Base-by-base conservation (phyloP, 768 basidiomycete genomes). In the Trametes punicea region DNA sequence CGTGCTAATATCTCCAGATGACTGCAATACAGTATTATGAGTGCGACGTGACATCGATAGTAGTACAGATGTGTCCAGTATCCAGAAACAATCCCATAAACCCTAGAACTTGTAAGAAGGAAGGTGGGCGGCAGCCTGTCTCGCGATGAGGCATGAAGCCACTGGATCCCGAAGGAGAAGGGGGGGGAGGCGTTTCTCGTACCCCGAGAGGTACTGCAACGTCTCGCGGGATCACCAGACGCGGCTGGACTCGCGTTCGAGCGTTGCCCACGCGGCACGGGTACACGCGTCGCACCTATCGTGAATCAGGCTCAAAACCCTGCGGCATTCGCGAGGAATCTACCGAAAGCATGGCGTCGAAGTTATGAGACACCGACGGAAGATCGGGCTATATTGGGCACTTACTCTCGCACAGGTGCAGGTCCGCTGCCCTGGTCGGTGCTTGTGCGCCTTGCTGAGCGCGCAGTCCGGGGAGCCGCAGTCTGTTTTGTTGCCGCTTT, bases 401-500 rank as follows among this genome's bases (percentile, higher is more conserved):
- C 53, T 46, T 34, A 67, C 67, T 59, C 55, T 63, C 13, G 57
- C 54, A 39, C 67, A 69, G 26, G 55, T 44, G 58, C 67, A 69
- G 23, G 56, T 57, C 34, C 59, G 56, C 27, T 60, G 58, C 16
- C 58, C 58, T 20, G 55, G 61, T 29, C 63, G 56, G 52, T 67
- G 66, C 31, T 60, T 57, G 58, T 69, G 67, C 41, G 64, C 63
- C 26, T 55, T 51, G 56, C 66, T 67, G 11, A 67, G 57, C 29
- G 59, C 64, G 34, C 67, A 69, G 39, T 48, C 52, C 39, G 58
- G 59, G 11, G 63, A 66, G 55, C 59, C 56, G 54, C 67, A 69
- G 51, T 69, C 67, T 46, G 56, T 63, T 51, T 65, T 62, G 57
- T 64, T 59, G 38, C 67, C 67, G 33, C 66, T 62, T 50, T 69